Base-by-base conservation (phyloP, 139 green algal species). In the Dunaliella sp. region DNA sequence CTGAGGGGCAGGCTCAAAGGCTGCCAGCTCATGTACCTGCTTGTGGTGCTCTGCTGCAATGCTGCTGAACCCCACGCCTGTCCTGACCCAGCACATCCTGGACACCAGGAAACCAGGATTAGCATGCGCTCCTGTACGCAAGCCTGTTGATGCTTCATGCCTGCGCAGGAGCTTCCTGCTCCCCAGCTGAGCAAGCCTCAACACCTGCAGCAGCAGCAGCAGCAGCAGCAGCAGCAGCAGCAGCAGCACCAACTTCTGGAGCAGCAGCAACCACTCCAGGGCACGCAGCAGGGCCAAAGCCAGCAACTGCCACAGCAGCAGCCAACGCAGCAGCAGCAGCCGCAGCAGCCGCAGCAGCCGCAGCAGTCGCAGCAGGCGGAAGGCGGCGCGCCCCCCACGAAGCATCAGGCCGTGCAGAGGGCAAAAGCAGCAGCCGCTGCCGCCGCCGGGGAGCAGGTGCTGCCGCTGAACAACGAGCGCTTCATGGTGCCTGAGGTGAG, bases 401-500 rank as follows among this genome's bases (percentile, higher is more conserved):
- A n/a, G n/a, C n/a, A n/a, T n/a, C n/a, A n/a, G n/a, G n/a, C n/a
- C n/a, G n/a, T n/a, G n/a, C 77, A 82, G 77, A 31, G 48, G 31
- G 22, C 30, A 34, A 34, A 28, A 2, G 25, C 79, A 33, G 25
- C 79, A 33, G 36, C 32, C 3, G 74, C 30, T 57, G 34, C 88
- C 80, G 48, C 81, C 32, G 82, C 73, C 26, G 79, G 38, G 0
- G 90, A 94, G 74, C 94, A 97, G 87, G 90, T 95, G 38, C 89
- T 99, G 65, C 65, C 87, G 36, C 89, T 99, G 24, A 97, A 97
- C 88, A 99, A 98, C 88, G 97, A 99, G 91, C 94, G 96, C n/a
- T 99, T 99, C 93, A 95, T 98, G 95, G 96, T 98, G 59, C 96
- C 97, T 22, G 97, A 99, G 91, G 88, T 83, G 35, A 12, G 78